Evolutionary conservation across 2,329 filamentous ascomycete genomes (phyloP), one percentile per base, ranked within the genome.

Genomic region (Botrytis pseudocinerea): DNA sequence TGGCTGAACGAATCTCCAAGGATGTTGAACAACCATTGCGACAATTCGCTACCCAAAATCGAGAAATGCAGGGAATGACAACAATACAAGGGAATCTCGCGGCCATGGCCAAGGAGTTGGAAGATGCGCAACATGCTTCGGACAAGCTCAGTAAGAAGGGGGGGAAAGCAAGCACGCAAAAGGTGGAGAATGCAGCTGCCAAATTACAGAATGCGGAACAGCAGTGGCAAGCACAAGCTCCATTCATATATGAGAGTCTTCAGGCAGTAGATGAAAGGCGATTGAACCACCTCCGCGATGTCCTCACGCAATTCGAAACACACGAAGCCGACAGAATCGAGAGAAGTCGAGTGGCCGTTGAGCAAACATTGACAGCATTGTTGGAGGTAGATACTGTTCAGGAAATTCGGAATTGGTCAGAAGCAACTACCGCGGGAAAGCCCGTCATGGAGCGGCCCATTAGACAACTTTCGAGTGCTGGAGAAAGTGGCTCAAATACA

Each of bases 171-270:
- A 94, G 90, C 78, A 87, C 91, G 3, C 89, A 90, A 73, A 97
- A 96, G 82, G 88, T 96, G 57, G 92, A 94, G 61, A 87, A 87
- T 75, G 94, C 94, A 20, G 87, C 89, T 18, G 85, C 89, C 28
- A 91, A 90, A 76, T 88, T 97, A 61, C 93, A 97, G 76, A 90
- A 90, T 74, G 92, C 94, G n/a, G 89, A 87, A 62, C 88, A 91
- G 76, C 92, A 97, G 81, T 99, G 96, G 96, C 91, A 97, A 72
- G 94, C 94, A 0, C 94, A 97, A 82, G 94, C 96, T 22, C 96
- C 96, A 1, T 98, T 93, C 82, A 92, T 98, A 74, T 98, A 97
- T 80, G 96, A 99, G 83, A 92, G 91, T 74, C 88, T 99, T 40
- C 96, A 99, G 82, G 92, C 93, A 9, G 85, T 97, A 46, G 96